Base-by-base conservation (phyloP, 1,284 basidiomycete genomes). In the Fomitopsis palustris region DNA sequence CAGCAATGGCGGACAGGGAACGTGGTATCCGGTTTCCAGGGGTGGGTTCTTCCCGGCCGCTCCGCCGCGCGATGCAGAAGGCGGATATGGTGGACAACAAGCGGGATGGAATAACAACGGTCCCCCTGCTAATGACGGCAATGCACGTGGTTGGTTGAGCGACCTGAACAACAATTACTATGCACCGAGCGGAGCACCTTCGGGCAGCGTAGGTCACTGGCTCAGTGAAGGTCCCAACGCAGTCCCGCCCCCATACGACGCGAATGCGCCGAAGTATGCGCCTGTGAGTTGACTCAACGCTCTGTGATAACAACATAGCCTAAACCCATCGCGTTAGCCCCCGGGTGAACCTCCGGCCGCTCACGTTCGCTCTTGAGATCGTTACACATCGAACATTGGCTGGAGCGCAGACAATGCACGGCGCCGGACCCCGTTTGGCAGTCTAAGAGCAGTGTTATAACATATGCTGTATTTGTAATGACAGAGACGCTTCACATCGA, bases 221-320 rank as follows among this genome's bases (percentile, higher is more conserved):
- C 10, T 29, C 31, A 38, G 31, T 19, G 51, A 42, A 41, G 53
- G 37, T 27, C 58, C 60, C 7, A 59, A 45, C 3, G 31, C 54
- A 2, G 56, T 55, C 6, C 58, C 56, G 3, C 60, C 62, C 10
- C 58, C 57, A 12, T 56, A 56, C 27, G 35, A 47, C 7, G 55
- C 61, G 37, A 61, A 62, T 42, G 53, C 57, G 9, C 58, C 59
- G 21, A 58, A 60, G 17, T 64, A 59, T 27, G 49, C 57, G 16
- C 31, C 54, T 12, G 64, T 64, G 35, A 59, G 62, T 51, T 12
- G 14, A 42, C 1, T 21, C 27, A 9, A 21, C 29, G 19, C 49
- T 21, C 31, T 19, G 16, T 31, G 14, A 12, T 47, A 31, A 14
- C 35, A 12, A 14, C 35, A 12, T 9, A 14, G 0, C 12, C 10